phyloP scores from a whole-genome alignment of 352 stramenopile genomes.

The Blastocystis sp. region DNA sequence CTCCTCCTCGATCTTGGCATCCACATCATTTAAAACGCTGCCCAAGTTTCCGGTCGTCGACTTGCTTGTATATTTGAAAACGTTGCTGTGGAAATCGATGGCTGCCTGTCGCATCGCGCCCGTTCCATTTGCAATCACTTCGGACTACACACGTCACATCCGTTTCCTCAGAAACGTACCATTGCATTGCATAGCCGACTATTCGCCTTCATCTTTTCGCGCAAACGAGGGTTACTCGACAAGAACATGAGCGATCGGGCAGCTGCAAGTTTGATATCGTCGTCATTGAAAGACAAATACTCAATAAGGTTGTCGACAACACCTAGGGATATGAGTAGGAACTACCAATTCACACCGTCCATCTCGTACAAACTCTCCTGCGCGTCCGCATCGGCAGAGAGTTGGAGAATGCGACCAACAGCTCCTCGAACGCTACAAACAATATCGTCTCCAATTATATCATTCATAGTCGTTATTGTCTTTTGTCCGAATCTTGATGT shows the following conservation, averaged over 20 bases:
- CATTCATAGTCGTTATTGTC: not conserved
- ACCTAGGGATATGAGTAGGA: not conserved
- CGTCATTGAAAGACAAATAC: not conserved
- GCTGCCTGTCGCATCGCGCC: not conserved
- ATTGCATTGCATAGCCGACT: not conserved
- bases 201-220: not conserved
- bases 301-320: conserved; percentile 45
- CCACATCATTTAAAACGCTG: not conserved
- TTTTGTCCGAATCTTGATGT: not conserved
- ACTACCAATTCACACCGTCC: not conserved
- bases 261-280: not conserved
- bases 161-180: not conserved
- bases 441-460: conserved; percentile 25
- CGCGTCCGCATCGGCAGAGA: conserved; percentile 14
- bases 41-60: not conserved
- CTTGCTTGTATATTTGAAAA: not conserved
- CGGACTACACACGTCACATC: not conserved
- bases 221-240: not conserved
- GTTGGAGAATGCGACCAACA: not conserved
- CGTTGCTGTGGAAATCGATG: not conserved
- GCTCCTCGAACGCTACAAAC: not conserved
- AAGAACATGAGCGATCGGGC: not conserved
- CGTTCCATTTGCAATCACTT: not conserved
- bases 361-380: conserved; percentile 32
- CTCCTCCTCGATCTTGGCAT: not conserved